Percentiles rank a stretch among this genome's conserved stretches.
Evolutionary conservation across 2,329 filamentous ascomycete species (phyloP).

Genomic region (Cucurbitaria berberidis): DNA sequence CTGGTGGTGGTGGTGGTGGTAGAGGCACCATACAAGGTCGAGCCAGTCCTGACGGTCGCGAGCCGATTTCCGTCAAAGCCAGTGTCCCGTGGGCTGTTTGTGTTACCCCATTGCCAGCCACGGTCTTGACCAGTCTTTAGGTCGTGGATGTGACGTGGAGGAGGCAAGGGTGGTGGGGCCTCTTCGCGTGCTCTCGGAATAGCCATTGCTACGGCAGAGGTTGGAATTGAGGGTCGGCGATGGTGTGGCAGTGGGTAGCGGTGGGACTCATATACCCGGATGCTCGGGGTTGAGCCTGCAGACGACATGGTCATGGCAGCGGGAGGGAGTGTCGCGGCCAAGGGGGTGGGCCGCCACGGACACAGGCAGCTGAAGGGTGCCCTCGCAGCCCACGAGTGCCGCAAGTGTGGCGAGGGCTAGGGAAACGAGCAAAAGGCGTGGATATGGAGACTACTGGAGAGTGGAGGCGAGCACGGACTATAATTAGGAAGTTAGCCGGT

Average conservation of each 20-base stretch:
- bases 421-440: constrained; percentile 18
- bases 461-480: constrained; percentile 26
- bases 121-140: constrained; percentile 65
- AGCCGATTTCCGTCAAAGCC: constrained; percentile 55
- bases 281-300: constrained; percentile 48
- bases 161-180: constrained; percentile 69
- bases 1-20: too few species aligned
- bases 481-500: constrained; percentile 19
- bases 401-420: constrained; percentile 40
- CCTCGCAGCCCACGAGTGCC: constrained; percentile 27
- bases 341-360: constrained; percentile 40
- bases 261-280: constrained; percentile 52
- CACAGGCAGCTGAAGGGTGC: constrained; percentile 44
- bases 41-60: constrained; percentile 55
- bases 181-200: constrained; percentile 65
- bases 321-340: constrained; percentile 24
- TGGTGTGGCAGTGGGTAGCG: constrained; percentile 41
- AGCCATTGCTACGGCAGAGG: constrained; percentile 61
- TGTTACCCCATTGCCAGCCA: constrained; percentile 69
- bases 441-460: constrained; percentile 21
- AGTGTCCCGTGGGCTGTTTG: constrained; percentile 58
- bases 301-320: constrained; percentile 42
- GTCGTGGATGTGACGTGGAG: constrained; percentile 64
- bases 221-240: constrained; percentile 46
- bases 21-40: constrained; percentile 52